Conservation (phyloP, 345 rosid species). For the Eutrema japonicum region DNA sequence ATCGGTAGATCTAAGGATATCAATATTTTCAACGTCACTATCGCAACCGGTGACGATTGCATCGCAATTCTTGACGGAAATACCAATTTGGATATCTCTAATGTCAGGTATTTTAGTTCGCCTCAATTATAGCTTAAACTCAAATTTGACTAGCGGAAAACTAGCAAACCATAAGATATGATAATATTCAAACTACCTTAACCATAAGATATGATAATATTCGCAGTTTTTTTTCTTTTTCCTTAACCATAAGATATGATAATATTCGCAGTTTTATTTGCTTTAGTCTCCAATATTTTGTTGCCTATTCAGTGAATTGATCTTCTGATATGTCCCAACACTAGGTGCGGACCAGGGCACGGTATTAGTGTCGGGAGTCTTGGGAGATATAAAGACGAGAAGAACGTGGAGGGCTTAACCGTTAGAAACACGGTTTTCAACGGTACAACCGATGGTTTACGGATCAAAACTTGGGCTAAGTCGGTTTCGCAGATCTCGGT, state of each 20-base stretch:
- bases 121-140: not conserved
- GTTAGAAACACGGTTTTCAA: constrained; percentile 36
- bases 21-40: constrained; percentile 16
- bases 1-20: constrained; percentile 43
- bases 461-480: constrained; percentile 45
- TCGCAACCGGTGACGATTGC: constrained; percentile 47
- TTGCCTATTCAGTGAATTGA: not conserved
- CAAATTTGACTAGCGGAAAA: not conserved
- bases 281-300: not conserved
- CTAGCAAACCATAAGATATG: not conserved
- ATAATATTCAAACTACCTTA: not conserved
- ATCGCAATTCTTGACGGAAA: constrained; percentile 47
- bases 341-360: constrained; percentile 49
- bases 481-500: constrained; percentile 24
- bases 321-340: not conserved
- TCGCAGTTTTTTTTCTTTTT: not conserved
- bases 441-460: constrained; percentile 41
- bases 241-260: not conserved
- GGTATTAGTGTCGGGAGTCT: constrained; percentile 47
- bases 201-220: not conserved
- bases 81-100: constrained; percentile 27
- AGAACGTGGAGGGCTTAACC: constrained; percentile 30
- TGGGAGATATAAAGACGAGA: constrained; percentile 21
- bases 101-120: constrained; percentile 33
- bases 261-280: not conserved